Base-by-base conservation (phyloP, 2,329 filamentous ascomycete species). In the Ophiostoma montium region DNA sequence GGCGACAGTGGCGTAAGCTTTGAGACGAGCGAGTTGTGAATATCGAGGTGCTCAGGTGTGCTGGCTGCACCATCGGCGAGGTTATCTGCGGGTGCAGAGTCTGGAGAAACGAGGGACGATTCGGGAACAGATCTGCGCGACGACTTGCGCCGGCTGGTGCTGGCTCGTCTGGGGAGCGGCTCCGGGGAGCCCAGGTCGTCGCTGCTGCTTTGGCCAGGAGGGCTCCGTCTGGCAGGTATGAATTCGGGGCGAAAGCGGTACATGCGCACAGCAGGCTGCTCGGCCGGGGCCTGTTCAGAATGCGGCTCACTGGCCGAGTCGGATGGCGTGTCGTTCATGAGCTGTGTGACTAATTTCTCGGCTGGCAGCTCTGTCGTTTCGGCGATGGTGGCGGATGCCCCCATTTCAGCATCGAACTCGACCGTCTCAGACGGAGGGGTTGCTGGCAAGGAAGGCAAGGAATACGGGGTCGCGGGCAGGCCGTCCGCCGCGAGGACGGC, bases 401-500 rank as follows among this genome's bases (percentile, higher is more conserved):
- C 46, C 38, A 46, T 46, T 2, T 48, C 50, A 6, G 42, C 35
- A 8, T 45, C 42, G 16, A 42, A 42, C 8, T 42, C 39, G 15
- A 42, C 15, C 8, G 39, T 42, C 23, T 42, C 39, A 11, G 16
- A 42, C 15, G 39, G 39, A n/a, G 39, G 39, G 21, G 39, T 42
- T n/a, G 39, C 39, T 15, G 39, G 39, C 15, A 42, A 23, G 30
- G 39, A 30, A n/a, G 39, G 43, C 11, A 47, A 30, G 15, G 48
- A 49, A 27, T 30, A 48, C 1, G 47, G 48, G 11, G 51, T 52
- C 11, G 39, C 46, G 1, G 48, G 47, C 45, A 50, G 33, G 23
- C 33, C 46, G 18, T 54, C 54, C 2, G 50, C n/a, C n/a, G n/a
- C n/a, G n/a, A n/a, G 51, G 12, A 50, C 11, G 16, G 45, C 35